Percentiles rank a stretch among this genome's conserved stretches.
Conservation (phyloP, 176 grass and related monocot genomes). For the Rhipidocladum racemiflorum region DNA sequence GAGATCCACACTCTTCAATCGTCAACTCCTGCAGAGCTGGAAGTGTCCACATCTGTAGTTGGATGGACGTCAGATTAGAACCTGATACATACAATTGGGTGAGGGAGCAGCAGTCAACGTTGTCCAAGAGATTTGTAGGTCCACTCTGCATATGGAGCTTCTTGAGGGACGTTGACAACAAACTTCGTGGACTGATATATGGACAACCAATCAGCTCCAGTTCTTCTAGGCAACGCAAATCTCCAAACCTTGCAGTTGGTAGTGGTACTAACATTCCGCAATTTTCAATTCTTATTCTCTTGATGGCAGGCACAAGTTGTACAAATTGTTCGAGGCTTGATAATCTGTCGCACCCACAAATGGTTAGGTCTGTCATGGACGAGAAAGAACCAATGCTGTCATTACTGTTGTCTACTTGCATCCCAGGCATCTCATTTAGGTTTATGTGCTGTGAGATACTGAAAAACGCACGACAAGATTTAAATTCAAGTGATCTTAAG, state of each 20-base stretch:
- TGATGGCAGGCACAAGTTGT: background rate
- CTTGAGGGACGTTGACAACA: too few species aligned
- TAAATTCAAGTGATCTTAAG: rapidly evolving
- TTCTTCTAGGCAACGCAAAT: background rate
- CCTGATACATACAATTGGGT: too few species aligned
- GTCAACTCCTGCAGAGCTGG: too few species aligned
- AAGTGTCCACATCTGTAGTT: too few species aligned
- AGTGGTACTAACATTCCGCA: background rate
- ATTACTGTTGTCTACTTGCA: background rate
- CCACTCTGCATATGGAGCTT: too few species aligned
- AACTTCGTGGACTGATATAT: too few species aligned
- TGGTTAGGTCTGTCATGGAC: background rate
- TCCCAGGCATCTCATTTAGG: background rate
- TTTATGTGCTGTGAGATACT: background rate
- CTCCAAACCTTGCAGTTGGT: background rate
- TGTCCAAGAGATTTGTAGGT: too few species aligned
- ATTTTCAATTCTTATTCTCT: background rate
- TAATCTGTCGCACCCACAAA: background rate
- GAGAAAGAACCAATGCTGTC: background rate
- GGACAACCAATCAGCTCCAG: background rate
- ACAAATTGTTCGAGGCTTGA: background rate
- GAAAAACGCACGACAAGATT: background rate
- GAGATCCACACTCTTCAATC: too few species aligned
- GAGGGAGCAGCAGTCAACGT: too few species aligned
- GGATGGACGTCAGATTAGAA: too few species aligned